Evolutionary conservation across 164 flowering plant genomes (phyloP).

Genomic region (Nelumbo lutea): DNA sequence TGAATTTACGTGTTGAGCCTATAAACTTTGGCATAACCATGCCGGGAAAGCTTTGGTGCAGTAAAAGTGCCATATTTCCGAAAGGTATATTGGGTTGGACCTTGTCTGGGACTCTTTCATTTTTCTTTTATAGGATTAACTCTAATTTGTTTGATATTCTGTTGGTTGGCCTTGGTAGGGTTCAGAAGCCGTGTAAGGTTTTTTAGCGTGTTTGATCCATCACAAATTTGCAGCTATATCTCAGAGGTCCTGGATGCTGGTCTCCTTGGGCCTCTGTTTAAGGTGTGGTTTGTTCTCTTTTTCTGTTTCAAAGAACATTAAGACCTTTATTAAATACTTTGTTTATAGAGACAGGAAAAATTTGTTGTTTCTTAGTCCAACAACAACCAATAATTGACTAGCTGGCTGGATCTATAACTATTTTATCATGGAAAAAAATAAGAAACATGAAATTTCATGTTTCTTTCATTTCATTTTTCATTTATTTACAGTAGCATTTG

Average conservation of each 20-base stretch:
- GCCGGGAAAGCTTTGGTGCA: slow-evolving; percentile 58
- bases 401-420: too few species aligned
- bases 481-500: too few species aligned
- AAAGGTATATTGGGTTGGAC: slow-evolving; percentile 40
- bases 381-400: too few species aligned
- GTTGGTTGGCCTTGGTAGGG: slow-evolving; percentile 37
- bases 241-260: slow-evolving; percentile 84
- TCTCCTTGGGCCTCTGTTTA: slow-evolving; percentile 72
- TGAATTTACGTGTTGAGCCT: slow-evolving; percentile 35
- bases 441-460: too few species aligned
- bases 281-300: slow-evolving; percentile 34
- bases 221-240: slow-evolving; percentile 38
- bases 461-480: too few species aligned
- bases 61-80: slow-evolving; percentile 54
- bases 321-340: too few species aligned
- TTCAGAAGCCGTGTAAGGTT: slow-evolving; percentile 64
- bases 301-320: slow-evolving; percentile 5
- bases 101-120: neutral
- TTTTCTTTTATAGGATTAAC: neutral
- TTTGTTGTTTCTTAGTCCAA: too few species aligned
- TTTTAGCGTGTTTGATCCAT: slow-evolving; percentile 48
- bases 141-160: neutral
- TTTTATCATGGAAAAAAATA: too few species aligned
- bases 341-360: too few species aligned
- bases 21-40: slow-evolving; percentile 45